phyloP scores from a whole-genome alignment of 352 stramenopile species.

The Pythium phragmitis region DNA sequence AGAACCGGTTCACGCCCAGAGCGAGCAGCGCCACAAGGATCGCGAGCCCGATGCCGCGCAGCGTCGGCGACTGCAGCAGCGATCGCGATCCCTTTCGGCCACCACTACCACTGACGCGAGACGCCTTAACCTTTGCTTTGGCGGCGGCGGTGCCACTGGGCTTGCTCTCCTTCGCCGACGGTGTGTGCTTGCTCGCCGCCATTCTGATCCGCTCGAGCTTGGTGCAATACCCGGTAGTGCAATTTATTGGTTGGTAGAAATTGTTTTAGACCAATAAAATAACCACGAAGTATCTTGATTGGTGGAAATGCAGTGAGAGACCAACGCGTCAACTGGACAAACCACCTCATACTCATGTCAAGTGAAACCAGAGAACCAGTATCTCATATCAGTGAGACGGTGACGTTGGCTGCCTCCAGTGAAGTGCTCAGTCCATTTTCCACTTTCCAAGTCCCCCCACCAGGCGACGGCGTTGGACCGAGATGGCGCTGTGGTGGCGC shows the following conservation, averaged over 20 bases:
- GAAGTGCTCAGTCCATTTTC: too few relatives aligned
- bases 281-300: too few relatives aligned
- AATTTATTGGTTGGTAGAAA: too few relatives aligned
- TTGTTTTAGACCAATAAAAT: too few relatives aligned
- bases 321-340: too few relatives aligned
- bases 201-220: constrained; percentile 5
- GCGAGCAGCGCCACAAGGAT: constrained; percentile 12
- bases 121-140: not conserved
- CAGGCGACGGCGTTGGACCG: constrained; percentile 29
- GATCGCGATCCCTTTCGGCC: not conserved
- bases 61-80: constrained; percentile 12
- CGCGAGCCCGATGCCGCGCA: constrained; percentile 11
- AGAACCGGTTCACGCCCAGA: constrained; percentile 14
- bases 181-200: constrained; percentile 18
- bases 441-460: too few relatives aligned
- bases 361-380: too few relatives aligned
- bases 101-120: not conserved
- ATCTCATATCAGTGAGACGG: too few relatives aligned
- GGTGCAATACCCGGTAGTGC: too few relatives aligned
- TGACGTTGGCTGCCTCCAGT: too few relatives aligned
- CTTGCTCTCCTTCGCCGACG: constrained; percentile 5
- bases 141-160: not conserved
- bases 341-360: too few relatives aligned
- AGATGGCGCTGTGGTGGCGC: constrained; percentile 36
- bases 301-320: too few relatives aligned